Percentiles rank a stretch among this genome's conserved stretches.
Conservation (phyloP, 31 red algal species). For the Odonthalia washingtoniensis region DNA sequence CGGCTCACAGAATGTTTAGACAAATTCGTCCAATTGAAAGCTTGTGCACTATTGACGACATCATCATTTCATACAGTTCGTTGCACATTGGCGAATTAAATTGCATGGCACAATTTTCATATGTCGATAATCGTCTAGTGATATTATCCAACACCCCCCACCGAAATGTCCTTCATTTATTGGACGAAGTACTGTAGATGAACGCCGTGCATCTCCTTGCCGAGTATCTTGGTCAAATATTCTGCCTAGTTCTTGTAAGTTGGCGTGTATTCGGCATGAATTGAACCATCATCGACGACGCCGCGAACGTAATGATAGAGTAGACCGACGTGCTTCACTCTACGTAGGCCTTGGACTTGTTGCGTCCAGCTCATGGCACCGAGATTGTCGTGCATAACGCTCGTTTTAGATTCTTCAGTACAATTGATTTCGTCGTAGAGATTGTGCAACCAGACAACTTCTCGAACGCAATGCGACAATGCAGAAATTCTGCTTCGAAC, state of each 20-base stretch:
- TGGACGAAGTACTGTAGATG: no score
- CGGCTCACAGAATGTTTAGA: no score
- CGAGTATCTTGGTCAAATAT: constrained; percentile 2
- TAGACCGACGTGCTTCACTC: constrained; percentile 42
- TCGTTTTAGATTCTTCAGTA: not conserved
- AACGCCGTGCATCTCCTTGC: no score
- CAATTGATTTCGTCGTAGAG: not conserved
- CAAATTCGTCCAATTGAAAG: no score
- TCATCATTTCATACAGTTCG: no score
- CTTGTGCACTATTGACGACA: no score
- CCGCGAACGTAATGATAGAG: constrained; percentile 27
- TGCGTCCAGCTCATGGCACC: constrained; percentile 23
- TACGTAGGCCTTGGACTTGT: constrained; percentile 41
- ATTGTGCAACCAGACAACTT: constrained; percentile 16
- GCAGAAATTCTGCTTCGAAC: constrained; percentile 40
- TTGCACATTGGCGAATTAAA: no score
- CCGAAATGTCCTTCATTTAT: no score
- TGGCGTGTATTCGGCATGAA: not conserved
- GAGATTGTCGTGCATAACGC: constrained; percentile 35
- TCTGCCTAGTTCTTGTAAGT: constrained; percentile 15
- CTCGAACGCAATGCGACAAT: constrained; percentile 12
- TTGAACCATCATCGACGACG: not conserved
- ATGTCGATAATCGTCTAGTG: no score
- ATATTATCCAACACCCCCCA: no score
- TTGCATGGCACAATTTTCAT: no score